These are phyloP conservation scores for Scedosporium apiospermum DNA, from an alignment of 2,329 filamentous ascomycete species.

Conservation along the genomic window DNA sequence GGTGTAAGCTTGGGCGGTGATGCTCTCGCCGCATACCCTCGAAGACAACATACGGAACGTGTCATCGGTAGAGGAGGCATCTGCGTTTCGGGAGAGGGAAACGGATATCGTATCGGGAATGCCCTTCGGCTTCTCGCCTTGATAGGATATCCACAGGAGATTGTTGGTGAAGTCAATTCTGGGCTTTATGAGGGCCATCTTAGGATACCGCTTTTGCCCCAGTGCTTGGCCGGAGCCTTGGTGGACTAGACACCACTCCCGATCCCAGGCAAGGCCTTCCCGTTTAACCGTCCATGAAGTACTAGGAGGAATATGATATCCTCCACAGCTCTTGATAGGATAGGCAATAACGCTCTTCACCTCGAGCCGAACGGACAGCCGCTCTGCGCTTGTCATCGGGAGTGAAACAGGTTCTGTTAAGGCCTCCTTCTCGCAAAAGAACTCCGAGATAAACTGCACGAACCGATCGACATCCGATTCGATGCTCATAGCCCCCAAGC, in stretches of 20 bases:
- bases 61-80: slow-evolving; percentile 33
- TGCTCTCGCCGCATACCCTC: slow-evolving; percentile 73
- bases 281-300: slow-evolving; percentile 64
- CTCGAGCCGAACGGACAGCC: slow-evolving; percentile 3
- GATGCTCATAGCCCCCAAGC: slow-evolving; percentile 85
- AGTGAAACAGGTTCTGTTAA: neutral
- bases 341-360: slow-evolving; percentile 67
- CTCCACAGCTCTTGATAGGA: slow-evolving; percentile 90
- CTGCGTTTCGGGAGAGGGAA: slow-evolving; percentile 60
- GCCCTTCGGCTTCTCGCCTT: slow-evolving; percentile 19
- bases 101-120: slow-evolving; percentile 33
- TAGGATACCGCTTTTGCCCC: slow-evolving; percentile 80
- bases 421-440: slow-evolving; percentile 20
- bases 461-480: slow-evolving; percentile 64
- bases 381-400: neutral
- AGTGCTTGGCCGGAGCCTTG: slow-evolving; percentile 74
- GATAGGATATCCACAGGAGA: slow-evolving; percentile 51
- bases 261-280: slow-evolving; percentile 87
- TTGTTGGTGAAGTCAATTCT: slow-evolving; percentile 60
- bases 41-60: slow-evolving; percentile 37
- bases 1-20: slow-evolving; percentile 62
- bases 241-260: slow-evolving; percentile 93
- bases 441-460: slow-evolving; percentile 58
- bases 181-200: slow-evolving; percentile 78
- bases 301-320: slow-evolving; percentile 57